Base-by-base conservation (phyloP, 169 alveolate species). In the Plasmodium inui region DNA sequence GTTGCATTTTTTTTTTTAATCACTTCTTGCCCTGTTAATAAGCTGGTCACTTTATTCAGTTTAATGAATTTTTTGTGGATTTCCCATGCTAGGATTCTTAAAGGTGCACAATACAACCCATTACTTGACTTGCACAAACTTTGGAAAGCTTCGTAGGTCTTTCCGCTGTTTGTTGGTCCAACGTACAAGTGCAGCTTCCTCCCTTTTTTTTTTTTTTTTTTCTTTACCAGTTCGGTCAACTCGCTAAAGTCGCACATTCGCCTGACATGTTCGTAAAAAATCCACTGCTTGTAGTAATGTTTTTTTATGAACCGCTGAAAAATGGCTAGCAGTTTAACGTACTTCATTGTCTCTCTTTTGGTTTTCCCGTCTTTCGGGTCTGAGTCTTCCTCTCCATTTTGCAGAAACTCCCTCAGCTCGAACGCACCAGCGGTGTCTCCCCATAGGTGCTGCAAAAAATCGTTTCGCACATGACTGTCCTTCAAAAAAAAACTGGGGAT, bases 111-210 rank as follows among this genome's bases (percentile, higher is more conserved):
- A 93, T 98, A 98, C 76, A 97, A 94, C 26, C 99, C 99, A 1
- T 95, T 94, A 19, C 93, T 73, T n/a, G 99, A 96, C 73, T 82
- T 89, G 90, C 78, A 72, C 34, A 98, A 97, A 44, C 96, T 83
- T 55, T 93, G 91, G n/a, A 98, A 88, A 22, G 99, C 99, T 37
- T 92, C 95, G 41, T 96, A 95, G 1, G 99, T 98, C 82, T 98
- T 98, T 30, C 99, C 99, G 76, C 98, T 96, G 86, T 98, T 98
- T 2, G 99, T 98, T n/a, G 99, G 99, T 5, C 99, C 99, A 78
- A 96, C 80, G 83, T 98, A 99, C 73, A 95, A 96, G 74, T 82
- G 39, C 53, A 98, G 90, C 41, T 95, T 92, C 71, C 99, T 95
- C 30, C 83, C 19, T 84, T 82, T 78, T n/a, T 88, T 92, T 39